phyloP scores from a whole-genome alignment of 106 monocot genomes.

The Platanthera guangdongensis region DNA sequence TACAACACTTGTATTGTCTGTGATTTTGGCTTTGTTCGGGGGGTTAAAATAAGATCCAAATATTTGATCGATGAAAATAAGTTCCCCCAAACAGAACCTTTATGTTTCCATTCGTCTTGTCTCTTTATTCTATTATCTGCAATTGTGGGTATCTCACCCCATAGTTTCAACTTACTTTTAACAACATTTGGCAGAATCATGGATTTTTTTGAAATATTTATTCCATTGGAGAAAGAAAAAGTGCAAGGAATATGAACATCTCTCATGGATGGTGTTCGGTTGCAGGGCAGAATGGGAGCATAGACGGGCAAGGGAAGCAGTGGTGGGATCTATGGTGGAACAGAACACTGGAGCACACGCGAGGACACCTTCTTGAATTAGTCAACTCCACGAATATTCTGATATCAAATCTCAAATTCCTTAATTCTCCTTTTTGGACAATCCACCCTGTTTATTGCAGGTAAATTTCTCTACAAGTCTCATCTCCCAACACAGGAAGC shows the following conservation, averaged over 20 bases:
- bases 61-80: too few species aligned
- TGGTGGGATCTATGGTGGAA: conserved; percentile 99
- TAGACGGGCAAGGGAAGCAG: conserved; percentile 85
- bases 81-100: too few species aligned
- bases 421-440: conserved; percentile 92
- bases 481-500: not conserved
- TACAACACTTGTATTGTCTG: too few species aligned
- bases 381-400: conserved; percentile 73
- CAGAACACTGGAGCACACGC: conserved; percentile 73
- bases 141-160: too few species aligned
- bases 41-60: too few species aligned
- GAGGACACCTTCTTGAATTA: conserved; percentile 86
- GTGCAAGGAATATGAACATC: not conserved
- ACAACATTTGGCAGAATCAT: too few species aligned
- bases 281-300: conserved; percentile 85
- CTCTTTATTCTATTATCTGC: too few species aligned
- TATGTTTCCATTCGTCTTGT: too few species aligned
- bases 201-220: too few species aligned
- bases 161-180: too few species aligned
- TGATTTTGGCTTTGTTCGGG: too few species aligned
- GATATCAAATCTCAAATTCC: conserved; percentile 71
- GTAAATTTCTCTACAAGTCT: conserved; percentile 13
- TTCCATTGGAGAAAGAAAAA: not conserved
- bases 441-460: conserved; percentile 95
- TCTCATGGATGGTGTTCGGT: not conserved